Conservation (phyloP, 441 rosid genomes). For the Hura crepitans region DNA sequence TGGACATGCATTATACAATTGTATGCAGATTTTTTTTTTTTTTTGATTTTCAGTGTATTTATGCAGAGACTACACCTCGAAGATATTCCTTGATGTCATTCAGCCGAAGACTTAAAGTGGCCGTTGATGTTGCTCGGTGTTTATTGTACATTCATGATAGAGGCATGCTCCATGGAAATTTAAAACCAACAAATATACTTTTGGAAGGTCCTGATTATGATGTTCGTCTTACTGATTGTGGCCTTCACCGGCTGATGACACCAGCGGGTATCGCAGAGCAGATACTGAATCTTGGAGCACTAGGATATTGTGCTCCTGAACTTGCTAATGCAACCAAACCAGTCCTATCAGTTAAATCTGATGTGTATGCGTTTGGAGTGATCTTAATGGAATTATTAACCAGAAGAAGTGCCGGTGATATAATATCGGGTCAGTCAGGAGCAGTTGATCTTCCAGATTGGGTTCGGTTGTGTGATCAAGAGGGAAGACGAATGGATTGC, state of each 20-base stretch:
- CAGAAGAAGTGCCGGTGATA: slow-evolving; percentile 84
- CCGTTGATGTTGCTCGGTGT: slow-evolving; percentile 70
- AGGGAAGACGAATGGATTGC: slow-evolving; percentile 91
- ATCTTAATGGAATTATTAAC: slow-evolving; percentile 87
- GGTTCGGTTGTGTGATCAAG: slow-evolving; percentile 74
- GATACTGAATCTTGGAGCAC: slow-evolving; percentile 81
- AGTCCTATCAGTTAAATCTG: slow-evolving; percentile 62
- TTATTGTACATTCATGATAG: slow-evolving; percentile 76
- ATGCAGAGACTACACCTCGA: slow-evolving; percentile 85
- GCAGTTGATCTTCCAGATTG: slow-evolving; percentile 91
- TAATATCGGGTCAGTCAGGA: slow-evolving; percentile 90
- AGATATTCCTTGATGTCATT: slow-evolving; percentile 71
- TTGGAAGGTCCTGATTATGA: slow-evolving; percentile 49
- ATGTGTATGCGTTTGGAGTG: slow-evolving; percentile 86
- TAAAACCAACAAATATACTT: slow-evolving; percentile 85
- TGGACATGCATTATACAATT: slow-evolving; percentile 5
- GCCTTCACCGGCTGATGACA: slow-evolving; percentile 86
- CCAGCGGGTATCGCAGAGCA: slow-evolving; percentile 80
- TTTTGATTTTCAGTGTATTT: slow-evolving; percentile 3
- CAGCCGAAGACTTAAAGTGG: slow-evolving; percentile 72
- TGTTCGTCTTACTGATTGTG: slow-evolving; percentile 59
- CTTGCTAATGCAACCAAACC: slow-evolving; percentile 63
- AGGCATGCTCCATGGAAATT: slow-evolving; percentile 75
- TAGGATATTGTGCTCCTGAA: slow-evolving; percentile 89
- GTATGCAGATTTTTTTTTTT: neutral